A percentile compares a stretch with the other conserved stretches of the same genome.
These are phyloP conservation scores for Crotalaria pallida DNA, from an alignment of 306 rosid species.

Conservation along the genomic window DNA sequence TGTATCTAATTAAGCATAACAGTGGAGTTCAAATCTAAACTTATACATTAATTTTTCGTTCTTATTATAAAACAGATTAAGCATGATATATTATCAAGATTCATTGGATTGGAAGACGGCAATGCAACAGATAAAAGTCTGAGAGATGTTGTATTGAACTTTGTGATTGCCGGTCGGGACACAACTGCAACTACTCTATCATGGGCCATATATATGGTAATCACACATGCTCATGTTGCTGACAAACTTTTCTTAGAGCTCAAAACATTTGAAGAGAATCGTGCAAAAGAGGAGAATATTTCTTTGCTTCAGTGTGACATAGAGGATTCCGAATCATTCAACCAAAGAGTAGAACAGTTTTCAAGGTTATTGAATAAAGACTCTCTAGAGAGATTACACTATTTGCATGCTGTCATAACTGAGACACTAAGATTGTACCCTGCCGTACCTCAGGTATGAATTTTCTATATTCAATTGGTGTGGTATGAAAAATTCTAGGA, in stretches of 20 bases:
- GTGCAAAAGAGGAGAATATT: conserved; percentile 52
- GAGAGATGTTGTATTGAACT: conserved; percentile 83
- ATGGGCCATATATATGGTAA: conserved; percentile 88
- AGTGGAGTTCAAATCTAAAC: not conserved
- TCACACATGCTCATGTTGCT: conserved; percentile 64
- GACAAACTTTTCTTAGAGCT: conserved; percentile 73
- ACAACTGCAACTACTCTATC: conserved; percentile 92
- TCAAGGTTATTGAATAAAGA: conserved; percentile 60
- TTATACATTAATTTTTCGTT: not conserved
- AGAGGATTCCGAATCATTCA: conserved; percentile 49
- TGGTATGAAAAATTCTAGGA: not conserved
- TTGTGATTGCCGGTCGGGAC: conserved; percentile 97
- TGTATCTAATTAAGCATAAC: not conserved
- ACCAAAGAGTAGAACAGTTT: conserved; percentile 53
- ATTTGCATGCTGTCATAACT: conserved; percentile 83
- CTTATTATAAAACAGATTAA: conserved; percentile 45
- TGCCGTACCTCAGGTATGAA: conserved; percentile 88
- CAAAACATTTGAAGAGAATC: conserved; percentile 53
- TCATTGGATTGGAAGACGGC: conserved; percentile 60
- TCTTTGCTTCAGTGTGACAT: conserved; percentile 39
- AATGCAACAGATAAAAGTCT: conserved; percentile 64
- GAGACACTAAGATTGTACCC: conserved; percentile 90
- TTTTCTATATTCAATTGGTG: not conserved
- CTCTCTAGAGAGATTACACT: conserved; percentile 56
- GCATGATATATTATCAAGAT: conserved; percentile 85